A percentile compares a stretch with the other conserved stretches of the same genome.
These are phyloP conservation scores for Citrus maxima DNA, from an alignment of 345 rosid genomes.

Conservation along the genomic window DNA sequence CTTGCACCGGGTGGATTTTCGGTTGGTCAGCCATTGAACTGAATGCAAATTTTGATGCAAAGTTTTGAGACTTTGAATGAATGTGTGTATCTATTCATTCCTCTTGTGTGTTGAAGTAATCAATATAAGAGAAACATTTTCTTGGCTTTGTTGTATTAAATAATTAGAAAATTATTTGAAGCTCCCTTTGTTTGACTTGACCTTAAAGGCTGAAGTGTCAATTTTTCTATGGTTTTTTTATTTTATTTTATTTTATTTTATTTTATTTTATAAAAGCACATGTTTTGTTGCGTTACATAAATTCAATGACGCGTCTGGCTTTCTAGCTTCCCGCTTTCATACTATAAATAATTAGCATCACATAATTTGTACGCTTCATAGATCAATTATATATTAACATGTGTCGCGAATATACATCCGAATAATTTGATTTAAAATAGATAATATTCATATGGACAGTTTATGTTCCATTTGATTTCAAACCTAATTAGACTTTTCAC, in stretches of 20 bases:
- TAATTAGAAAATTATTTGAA: background rate
- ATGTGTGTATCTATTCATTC: background rate
- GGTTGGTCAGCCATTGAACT: constrained; percentile 53
- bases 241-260: too few species aligned
- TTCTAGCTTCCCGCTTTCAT: background rate
- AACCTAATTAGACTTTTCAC: too few species aligned
- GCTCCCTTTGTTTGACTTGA: background rate
- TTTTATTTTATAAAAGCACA: background rate
- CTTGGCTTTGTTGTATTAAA: background rate
- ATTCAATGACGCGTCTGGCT: background rate
- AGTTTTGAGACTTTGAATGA: background rate
- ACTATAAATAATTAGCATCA: background rate
- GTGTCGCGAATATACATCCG: background rate
- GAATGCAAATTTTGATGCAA: too few species aligned
- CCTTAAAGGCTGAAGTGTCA: background rate
- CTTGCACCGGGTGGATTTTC: constrained; percentile 60
- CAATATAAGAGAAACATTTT: background rate
- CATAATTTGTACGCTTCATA: background rate
- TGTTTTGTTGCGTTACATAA: background rate
- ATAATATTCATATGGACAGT: too few species aligned
- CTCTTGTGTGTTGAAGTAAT: background rate
- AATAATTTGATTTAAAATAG: too few species aligned
- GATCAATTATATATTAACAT: background rate
- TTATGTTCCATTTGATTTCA: too few species aligned
- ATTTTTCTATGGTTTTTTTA: background rate